Evolutionary conservation across 495 filamentous ascomycete genomes (phyloP), one percentile per base, ranked within the genome.

Genomic region (Neurospora sp.): DNA sequence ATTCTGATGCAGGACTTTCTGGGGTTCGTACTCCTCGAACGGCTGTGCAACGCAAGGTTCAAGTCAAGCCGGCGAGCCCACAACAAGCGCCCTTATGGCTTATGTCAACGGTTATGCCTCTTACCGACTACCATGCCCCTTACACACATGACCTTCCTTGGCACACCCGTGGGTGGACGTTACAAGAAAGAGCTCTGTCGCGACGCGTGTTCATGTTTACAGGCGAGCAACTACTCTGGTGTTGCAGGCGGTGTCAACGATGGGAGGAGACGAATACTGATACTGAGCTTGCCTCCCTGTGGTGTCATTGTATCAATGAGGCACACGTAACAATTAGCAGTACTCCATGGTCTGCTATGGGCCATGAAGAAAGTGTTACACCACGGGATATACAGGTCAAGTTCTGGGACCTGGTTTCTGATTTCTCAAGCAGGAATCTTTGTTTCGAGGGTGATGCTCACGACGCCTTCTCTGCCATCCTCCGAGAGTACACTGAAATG

Each of bases 181-280:
- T 79, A 49, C 76, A 79, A 31, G 78, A 79, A 75, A 73, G 60
- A 75, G 76, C 35, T 76, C 74, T 10, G 72, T 78, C 16, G 72
- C 11, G 23, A 1, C 54, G 54, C 10, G 12, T 62, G 2, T 62
- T 62, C 54, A 16, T 5, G 5, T 62, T 62, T 0, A 62, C 54
- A 4, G 54, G 12, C 2, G 54, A 62, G 23, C 23, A 62, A 31
- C 12, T 31, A 31, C 12, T 62, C 5, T 62, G 23, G 54, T 31
- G 12, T 31, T 62, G 54, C 54, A 62, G 54, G 23, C 23, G 23
- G 12, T 16, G 54, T 31, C 54, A 16, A 7, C 54, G 12, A 62
- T 62, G 23, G 23, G 54, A 62, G 54, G 54, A 62, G 54, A 76
- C 71, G 76, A 75, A 75, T 60, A 76, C 27, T 73, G 77, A 71